These are phyloP conservation scores for Trichosporon ovoides DNA, from an alignment of 1,284 basidiomycete genomes.

Conservation along the genomic window DNA sequence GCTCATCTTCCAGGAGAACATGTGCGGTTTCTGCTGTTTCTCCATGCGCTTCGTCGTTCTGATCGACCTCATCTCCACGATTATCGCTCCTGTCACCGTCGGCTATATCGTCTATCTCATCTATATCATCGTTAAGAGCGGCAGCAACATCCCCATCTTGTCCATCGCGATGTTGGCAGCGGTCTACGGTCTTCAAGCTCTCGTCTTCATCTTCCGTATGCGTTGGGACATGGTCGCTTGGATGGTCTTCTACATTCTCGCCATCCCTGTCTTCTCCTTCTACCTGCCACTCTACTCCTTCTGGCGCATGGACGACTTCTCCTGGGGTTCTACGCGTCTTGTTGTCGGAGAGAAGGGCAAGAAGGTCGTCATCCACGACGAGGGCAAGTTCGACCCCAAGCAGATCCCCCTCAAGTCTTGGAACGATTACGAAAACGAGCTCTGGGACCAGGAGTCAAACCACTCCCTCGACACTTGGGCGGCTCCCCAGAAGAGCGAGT, in stretches of 20 bases:
- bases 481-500: constrained; percentile 57
- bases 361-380: constrained; percentile 92
- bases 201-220: constrained; percentile 76
- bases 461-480: constrained; percentile 82
- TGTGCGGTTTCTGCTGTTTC: constrained; percentile 96
- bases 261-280: constrained; percentile 93
- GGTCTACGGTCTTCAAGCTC: constrained; percentile 84
- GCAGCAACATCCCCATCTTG: constrained; percentile 63
- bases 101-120: constrained; percentile 86
- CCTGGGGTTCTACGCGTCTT: constrained; percentile 66
- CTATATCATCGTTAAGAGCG: constrained; percentile 63
- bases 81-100: constrained; percentile 87
- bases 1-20: constrained; percentile 78
- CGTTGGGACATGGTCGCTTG: constrained; percentile 96
- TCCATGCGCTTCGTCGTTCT: constrained; percentile 98
- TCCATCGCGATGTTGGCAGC: constrained; percentile 88
- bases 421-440: constrained; percentile 92
- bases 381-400: constrained; percentile 91
- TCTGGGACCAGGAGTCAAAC: constrained; percentile 94
- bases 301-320: constrained; percentile 99
- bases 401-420: constrained; percentile 92
- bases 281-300: constrained; percentile 97
- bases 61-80: constrained; percentile 83
- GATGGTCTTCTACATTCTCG: constrained; percentile 95
- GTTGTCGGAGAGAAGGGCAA: constrained; percentile 93